Evolutionary conservation across 257 asterid species (phyloP).

Genomic region (Salvia splendens): DNA sequence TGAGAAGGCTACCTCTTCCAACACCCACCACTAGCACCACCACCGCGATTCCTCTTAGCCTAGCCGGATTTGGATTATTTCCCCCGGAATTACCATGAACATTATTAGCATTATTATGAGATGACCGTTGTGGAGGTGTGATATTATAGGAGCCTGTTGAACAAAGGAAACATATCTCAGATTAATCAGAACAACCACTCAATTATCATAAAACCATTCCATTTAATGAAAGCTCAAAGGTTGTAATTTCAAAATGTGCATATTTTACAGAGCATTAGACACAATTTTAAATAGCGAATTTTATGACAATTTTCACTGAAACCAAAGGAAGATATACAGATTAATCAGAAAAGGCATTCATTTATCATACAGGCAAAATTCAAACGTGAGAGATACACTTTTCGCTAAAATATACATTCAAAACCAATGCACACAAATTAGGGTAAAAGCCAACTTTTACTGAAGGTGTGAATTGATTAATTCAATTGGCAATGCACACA

Average conservation of each 20-base stretch:
- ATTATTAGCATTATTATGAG: constrained; percentile 40
- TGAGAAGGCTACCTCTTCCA: constrained; percentile 34
- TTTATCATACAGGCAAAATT: too few relatives aligned
- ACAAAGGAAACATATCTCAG: constrained; percentile 30
- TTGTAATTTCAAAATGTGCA: not conserved
- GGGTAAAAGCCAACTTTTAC: too few relatives aligned
- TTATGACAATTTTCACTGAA: constrained; percentile 5
- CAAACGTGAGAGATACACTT: too few relatives aligned
- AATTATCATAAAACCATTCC: not conserved
- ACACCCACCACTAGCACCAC: constrained; percentile 35
- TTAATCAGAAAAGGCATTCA: too few relatives aligned
- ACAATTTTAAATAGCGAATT: not conserved
- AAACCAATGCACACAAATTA: too few relatives aligned
- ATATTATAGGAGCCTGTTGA: constrained; percentile 57
- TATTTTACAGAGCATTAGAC: not conserved
- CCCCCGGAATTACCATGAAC: constrained; percentile 40
- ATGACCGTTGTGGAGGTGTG: constrained; percentile 58
- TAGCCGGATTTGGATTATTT: constrained; percentile 43
- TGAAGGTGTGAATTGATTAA: not conserved
- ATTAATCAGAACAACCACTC: not conserved
- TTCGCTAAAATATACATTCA: too few relatives aligned
- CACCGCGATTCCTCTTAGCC: constrained; percentile 61
- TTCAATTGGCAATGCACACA: constrained; percentile 2
- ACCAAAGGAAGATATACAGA: too few relatives aligned
- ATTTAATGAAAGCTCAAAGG: not conserved